Base-by-base conservation (phyloP, 805 yeast genomes). In the Teunomyces aglyptinius region DNA sequence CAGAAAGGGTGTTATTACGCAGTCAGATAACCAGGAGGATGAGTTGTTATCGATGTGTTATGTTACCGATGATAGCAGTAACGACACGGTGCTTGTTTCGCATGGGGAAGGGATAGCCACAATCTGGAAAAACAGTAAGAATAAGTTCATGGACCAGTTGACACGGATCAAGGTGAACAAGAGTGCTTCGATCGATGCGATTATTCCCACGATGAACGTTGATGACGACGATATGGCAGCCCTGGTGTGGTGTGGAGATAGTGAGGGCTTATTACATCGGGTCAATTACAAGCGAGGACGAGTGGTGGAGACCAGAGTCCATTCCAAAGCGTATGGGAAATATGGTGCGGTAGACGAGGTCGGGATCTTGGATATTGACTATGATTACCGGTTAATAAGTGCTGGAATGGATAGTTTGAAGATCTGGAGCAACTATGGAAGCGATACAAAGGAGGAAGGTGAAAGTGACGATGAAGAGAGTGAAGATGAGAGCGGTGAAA, bases 41-140 rank as follows among this genome's bases (percentile, higher is more conserved):
- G 99, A 92, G 60, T 67, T 92, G n/a, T 67, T 92, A 36, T 76
- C 90, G 46, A 85, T 89, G 56, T 71, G 87, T 32, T 81, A 83
- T 68, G 77, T 83, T 1, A 56, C 70, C 1, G 87, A 85, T 51
- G 78, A 78, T 1, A 29, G 26, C n/a, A 77, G 76, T 41, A 87
- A 83, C 45, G 83, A 81, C 15, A 76, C 81, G 0, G 77, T 83
- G 3, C 78, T 85, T 3, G 90, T 91, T 55, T 92, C 96, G 38
- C 90, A 89, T 85, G 89, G 96, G 12, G 94, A 86, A 59, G 98
- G 98, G 3, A 79, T 89, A 11, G 75, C 89, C 5, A 89, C 98
- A 0, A 71, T 86, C 11, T 92, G 99, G 99, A 82, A 80, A 55
- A 82, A 85, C 22, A 73, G 79, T 26, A 78, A 79, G 59, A 89